Evolutionary conservation across 805 yeast species (phyloP), one percentile per base, ranked within the genome.

Genomic region (Hanseniaspora lindneri): DNA sequence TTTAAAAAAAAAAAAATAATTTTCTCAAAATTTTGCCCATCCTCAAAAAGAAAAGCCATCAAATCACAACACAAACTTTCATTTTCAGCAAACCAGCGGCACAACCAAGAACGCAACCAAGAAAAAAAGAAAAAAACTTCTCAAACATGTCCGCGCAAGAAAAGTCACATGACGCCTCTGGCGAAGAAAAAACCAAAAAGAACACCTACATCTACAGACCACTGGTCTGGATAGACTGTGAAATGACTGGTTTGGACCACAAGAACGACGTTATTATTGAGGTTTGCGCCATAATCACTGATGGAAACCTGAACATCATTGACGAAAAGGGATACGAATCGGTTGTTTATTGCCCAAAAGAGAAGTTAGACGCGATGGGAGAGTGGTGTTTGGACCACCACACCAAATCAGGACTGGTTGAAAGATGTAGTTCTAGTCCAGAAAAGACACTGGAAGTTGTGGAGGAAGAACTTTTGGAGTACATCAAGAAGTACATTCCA

Each of bases 161-260:
- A n/a, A n/a, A n/a, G n/a, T n/a, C n/a, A n/a, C n/a, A n/a, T n/a
- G n/a, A n/a, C n/a, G n/a, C n/a, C 20, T n/a, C 16, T 14, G 4
- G 14, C 10, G 32, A 3, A 4, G 17, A 10, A 8, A 24, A 41
- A 32, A 9, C 29, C 16, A 19, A 41, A 44, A 55, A 32, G 11
- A 21, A 20, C 39, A 35, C 41, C 1, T 39, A 36, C 4, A 51
- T 49, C 21, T 58, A 49, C 53, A 61, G 64, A 41, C 74, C 74
- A 6, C 69, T 89, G 17, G 94, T 92, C 3, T 92, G 98, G 98
- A 73, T 92, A 16, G 98, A 92, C 66, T 92, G 97, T 65, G 98
- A 92, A 62, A 92, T 92, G 98, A 92, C 99, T 0, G 99, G 99
- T 0, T 67, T 92, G 34, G 82, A 89, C 56, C 77, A 79, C n/a